phyloP scores from a whole-genome alignment of 2,329 filamentous ascomycete genomes.

The Trichocomaceae sp. region DNA sequence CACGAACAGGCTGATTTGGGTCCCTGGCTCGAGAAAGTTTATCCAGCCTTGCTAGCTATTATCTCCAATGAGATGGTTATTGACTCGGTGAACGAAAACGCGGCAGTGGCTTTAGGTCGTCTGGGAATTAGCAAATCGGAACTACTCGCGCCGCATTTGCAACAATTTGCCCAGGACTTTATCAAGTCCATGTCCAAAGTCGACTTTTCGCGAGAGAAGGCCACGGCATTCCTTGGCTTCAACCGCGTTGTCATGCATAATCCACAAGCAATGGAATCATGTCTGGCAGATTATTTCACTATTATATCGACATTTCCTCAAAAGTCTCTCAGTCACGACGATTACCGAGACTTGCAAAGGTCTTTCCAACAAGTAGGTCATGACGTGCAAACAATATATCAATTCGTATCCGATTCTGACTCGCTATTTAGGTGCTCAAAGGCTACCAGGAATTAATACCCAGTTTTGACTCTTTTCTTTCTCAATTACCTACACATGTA shows the following conservation, averaged over 20 bases:
- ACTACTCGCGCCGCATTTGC: constrained; percentile 69
- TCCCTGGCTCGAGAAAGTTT: constrained; percentile 69
- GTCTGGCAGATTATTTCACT: constrained; percentile 72
- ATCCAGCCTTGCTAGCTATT: constrained; percentile 72
- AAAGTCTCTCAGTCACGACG: constrained; percentile 58
- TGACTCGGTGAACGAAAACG: constrained; percentile 83
- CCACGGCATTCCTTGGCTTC: constrained; percentile 86
- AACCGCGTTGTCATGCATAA: constrained; percentile 77
- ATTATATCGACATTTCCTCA: constrained; percentile 67
- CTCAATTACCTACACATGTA: constrained; percentile 34
- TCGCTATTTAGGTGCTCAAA: constrained; percentile 34
- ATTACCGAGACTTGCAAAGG: constrained; percentile 54
- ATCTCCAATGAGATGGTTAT: constrained; percentile 80
- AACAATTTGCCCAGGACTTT: constrained; percentile 75
- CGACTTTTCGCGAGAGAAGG: constrained; percentile 86
- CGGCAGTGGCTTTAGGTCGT: constrained; percentile 83
- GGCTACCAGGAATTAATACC: constrained; percentile 45
- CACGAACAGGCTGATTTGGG: constrained; percentile 65
- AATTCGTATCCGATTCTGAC: neutral
- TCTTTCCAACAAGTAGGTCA: constrained; percentile 67
- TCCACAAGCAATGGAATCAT: constrained; percentile 84
- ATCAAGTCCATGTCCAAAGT: constrained; percentile 75
- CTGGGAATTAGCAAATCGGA: constrained; percentile 74
- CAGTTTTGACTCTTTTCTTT: constrained; percentile 41
- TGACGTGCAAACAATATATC: neutral